phyloP scores from a whole-genome alignment of 352 stramenopile species.

The Hyaloperonospora arabidopsidis region DNA sequence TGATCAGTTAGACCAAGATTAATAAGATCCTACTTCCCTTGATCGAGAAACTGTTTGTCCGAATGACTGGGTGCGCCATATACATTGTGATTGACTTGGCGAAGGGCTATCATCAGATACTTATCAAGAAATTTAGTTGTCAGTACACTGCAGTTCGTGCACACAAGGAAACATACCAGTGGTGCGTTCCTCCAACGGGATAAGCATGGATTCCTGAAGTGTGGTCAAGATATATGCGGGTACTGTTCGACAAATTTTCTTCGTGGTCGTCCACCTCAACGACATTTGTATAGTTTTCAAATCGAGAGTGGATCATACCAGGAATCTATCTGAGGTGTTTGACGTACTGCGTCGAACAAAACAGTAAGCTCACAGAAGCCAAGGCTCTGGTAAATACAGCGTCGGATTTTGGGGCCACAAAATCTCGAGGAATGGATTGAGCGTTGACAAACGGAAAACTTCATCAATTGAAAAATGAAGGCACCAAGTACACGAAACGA shows the following conservation, averaged over 20 bases:
- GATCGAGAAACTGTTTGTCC: slow-evolving; percentile 15
- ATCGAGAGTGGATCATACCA: background rate
- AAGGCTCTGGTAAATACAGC: slow-evolving; percentile 1
- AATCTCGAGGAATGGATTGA: slow-evolving; percentile 4
- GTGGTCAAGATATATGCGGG: background rate
- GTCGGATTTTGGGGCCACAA: background rate
- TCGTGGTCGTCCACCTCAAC: background rate
- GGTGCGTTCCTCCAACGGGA: background rate
- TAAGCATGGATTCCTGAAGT: background rate
- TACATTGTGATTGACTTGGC: slow-evolving; percentile 23
- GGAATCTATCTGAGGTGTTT: background rate
- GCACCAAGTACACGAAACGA: slow-evolving; percentile 4
- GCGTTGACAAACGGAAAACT: slow-evolving; percentile 22
- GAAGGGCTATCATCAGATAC: slow-evolving; percentile 31
- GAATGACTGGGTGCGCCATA: slow-evolving; percentile 2
- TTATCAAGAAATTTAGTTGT: background rate
- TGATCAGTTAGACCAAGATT: slow-evolving; percentile 10
- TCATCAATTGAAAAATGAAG: slow-evolving; percentile 19
- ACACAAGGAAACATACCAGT: slow-evolving; percentile 24
- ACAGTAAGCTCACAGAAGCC: background rate
- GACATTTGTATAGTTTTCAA: too few relatives aligned
- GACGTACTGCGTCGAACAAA: background rate
- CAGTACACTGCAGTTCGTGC: slow-evolving; percentile 32
- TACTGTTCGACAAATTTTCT: background rate
- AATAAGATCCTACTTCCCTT: slow-evolving; percentile 4